These are phyloP conservation scores for Diaporthe sp. DNA, from an alignment of 2,329 filamentous ascomycete species.

Conservation along the genomic window DNA sequence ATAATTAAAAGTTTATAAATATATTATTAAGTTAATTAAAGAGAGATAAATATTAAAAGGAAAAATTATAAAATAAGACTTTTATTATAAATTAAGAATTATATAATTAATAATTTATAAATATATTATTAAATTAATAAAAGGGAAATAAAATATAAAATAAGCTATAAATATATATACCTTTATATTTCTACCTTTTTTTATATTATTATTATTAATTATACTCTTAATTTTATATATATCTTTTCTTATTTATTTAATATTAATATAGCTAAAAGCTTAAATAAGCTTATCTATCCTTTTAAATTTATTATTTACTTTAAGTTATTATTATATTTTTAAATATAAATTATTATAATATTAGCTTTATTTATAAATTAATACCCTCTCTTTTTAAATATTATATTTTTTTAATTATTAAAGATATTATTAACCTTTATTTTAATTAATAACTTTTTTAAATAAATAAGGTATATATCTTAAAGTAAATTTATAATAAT, in stretches of 20 bases:
- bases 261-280: neutral
- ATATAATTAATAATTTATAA: too few species aligned
- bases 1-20: neutral
- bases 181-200: neutral
- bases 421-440: too few species aligned
- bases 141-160: neutral
- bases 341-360: neutral
- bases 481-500: neutral
- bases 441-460: neutral
- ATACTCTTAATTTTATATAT: neutral
- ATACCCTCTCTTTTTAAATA: neutral
- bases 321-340: too few species aligned
- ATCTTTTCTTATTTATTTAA: neutral
- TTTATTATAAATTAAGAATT: too few species aligned
- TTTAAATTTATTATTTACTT: neutral
- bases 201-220: neutral
- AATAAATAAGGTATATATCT: neutral
- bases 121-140: neutral
- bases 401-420: neutral
- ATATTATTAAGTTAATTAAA: too few species aligned
- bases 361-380: neutral
- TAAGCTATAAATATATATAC: neutral
- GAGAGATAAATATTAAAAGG: too few species aligned
- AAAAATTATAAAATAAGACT: too few species aligned
- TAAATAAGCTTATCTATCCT: neutral